Evolutionary conservation across 371 early-diverging fungal genomes (phyloP), one percentile per base, ranked within the genome.

Genomic region (Rhizopus sp.): DNA sequence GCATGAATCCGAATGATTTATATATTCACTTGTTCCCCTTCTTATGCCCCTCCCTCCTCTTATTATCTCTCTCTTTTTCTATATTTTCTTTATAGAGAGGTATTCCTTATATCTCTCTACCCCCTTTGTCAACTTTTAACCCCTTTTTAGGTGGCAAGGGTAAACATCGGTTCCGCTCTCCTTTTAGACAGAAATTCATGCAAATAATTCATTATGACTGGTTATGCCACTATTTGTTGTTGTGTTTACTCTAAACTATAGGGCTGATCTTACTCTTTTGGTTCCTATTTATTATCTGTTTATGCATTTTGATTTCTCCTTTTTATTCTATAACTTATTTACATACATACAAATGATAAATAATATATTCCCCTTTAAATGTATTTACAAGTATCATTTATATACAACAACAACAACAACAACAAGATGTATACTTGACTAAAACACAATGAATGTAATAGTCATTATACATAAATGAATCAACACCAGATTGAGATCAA

Each of bases 271-370:
- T 23, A 23, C 23, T 23, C 23, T 23, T 23, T 23, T 23, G 2
- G 23, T 23, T 23, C 23, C 23, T 23, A 23, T 23, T 23, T 23
- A 23, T 23, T 23, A 23, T 23, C 23, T 23, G 23, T 38, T 31
- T 37, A 39, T 30, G 23, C 23, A 37, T 53, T 38, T 31, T 39
- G 39, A 15, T 51, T 29, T 53, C 53, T 53, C 40, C 30, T 39
- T 53, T 39, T 15, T 42, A n/a, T n/a, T 12, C 10, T 42, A 42
- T n/a, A n/a, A 42, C 16, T 42, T 42, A 42, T 42, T 23, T 23
- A 23, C 23, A 23, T 23, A 23, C 23, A 23, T 23, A 23, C 23
- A 23, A 23, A 23, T 23, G 23, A 23, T 23, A 23, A 23, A 23
- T 23, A 23, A 23, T 23, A 2, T 23, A 23, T 23, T 23, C 23